Percentiles rank a stretch among this genome's conserved stretches.
These are phyloP conservation scores for Trypanosoma avium DNA, from an alignment of 208 protist genomes.

Conservation along the genomic window DNA sequence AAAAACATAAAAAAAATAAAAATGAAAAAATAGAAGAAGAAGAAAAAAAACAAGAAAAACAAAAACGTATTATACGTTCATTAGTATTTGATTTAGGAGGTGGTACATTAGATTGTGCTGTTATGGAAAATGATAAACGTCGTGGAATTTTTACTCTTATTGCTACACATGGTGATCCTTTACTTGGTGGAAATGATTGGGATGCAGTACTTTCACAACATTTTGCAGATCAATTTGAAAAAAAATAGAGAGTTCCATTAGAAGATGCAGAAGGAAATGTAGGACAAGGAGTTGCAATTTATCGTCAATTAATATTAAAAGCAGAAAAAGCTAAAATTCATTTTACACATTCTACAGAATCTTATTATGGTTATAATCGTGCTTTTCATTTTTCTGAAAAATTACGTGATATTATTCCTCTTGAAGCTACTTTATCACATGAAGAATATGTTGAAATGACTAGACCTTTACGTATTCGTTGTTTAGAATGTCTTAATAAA, in stretches of 20 bases:
- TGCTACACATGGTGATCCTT: slow-evolving; percentile 87
- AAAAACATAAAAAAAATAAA: slow-evolving; percentile 11
- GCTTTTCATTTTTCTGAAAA: slow-evolving; percentile 88
- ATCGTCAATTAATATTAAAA: slow-evolving; percentile 72
- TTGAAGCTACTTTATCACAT: slow-evolving; percentile 83
- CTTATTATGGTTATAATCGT: slow-evolving; percentile 86
- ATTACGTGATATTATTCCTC: slow-evolving; percentile 81
- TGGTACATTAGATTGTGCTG: slow-evolving; percentile 89
- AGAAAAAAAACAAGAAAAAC: slow-evolving; percentile 1
- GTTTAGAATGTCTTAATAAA: slow-evolving; percentile 73
- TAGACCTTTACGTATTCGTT: slow-evolving; percentile 75
- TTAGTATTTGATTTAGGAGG: slow-evolving; percentile 92
- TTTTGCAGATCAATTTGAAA: slow-evolving; percentile 78
- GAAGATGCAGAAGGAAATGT: slow-evolving; percentile 87
- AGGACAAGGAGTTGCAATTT: slow-evolving; percentile 67
- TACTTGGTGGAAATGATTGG: slow-evolving; percentile 92
- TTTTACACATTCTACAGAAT: slow-evolving; percentile 89
- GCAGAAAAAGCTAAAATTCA: slow-evolving; percentile 91
- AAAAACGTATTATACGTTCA: slow-evolving; percentile 58
- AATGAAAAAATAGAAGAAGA: no score
- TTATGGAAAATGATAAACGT: slow-evolving; percentile 85
- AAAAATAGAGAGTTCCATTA: slow-evolving; percentile 88
- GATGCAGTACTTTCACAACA: slow-evolving; percentile 82
- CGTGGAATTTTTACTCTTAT: slow-evolving; percentile 68
- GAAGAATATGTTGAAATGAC: slow-evolving; percentile 86